A percentile compares a stretch with the other conserved stretches of the same genome.
phyloP scores from a whole-genome alignment of 768 basidiomycete species.

The Imleria badia region DNA sequence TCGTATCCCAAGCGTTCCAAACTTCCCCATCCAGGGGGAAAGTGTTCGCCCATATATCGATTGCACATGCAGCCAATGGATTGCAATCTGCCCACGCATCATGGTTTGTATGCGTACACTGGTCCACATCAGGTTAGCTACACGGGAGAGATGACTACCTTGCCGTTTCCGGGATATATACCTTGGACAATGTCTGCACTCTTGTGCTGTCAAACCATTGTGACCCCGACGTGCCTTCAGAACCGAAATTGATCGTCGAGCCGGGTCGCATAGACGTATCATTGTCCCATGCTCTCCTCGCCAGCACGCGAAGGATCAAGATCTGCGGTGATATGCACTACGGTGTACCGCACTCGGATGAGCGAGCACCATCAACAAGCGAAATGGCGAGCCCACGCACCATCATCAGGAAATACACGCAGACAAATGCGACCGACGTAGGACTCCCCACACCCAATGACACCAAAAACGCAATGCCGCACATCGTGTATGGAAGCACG shows the following conservation, averaged over 20 bases:
- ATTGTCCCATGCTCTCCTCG: constrained; percentile 11
- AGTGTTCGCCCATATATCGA: too few relatives aligned
- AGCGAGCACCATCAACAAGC: too few relatives aligned
- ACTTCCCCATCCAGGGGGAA: too few relatives aligned
- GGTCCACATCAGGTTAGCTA: neutral
- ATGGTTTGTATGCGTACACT: neutral
- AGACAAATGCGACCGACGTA: constrained; percentile 7
- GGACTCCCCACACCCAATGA: constrained; percentile 16
- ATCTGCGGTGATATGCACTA: constrained; percentile 31
- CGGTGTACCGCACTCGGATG: neutral
- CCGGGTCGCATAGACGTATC: neutral
- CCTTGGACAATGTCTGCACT: neutral
- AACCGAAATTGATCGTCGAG: constrained; percentile 15
- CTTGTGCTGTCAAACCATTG: neutral
- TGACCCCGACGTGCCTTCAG: neutral
- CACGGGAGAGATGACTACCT: neutral
- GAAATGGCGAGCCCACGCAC: constrained; percentile 1
- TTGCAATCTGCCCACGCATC: neutral
- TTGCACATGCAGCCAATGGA: too few relatives aligned
- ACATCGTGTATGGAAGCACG: constrained; percentile 23
- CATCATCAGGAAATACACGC: constrained; percentile 22
- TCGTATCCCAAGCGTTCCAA: too few relatives aligned
- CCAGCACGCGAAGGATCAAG: constrained; percentile 25
- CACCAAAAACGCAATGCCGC: constrained; percentile 23
- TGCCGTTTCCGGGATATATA: neutral